Percentiles rank a stretch among this genome's conserved stretches.
These are phyloP conservation scores for Camelina hispida DNA, from an alignment of 345 rosid species.

Conservation along the genomic window DNA sequence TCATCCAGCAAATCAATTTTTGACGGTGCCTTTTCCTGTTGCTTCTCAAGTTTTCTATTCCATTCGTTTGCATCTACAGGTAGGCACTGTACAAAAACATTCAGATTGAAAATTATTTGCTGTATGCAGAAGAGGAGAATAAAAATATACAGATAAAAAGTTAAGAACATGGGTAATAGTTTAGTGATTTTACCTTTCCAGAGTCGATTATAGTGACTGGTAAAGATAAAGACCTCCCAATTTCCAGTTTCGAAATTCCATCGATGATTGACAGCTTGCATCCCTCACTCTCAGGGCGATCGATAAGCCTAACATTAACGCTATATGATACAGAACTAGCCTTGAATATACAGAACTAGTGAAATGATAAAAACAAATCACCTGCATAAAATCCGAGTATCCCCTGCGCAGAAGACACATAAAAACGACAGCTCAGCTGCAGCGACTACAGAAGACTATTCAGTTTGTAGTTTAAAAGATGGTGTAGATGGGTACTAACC, in stretches of 20 bases:
- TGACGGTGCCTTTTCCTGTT: slow-evolving; percentile 55
- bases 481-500: slow-evolving; percentile 50
- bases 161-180: background rate
- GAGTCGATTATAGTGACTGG: slow-evolving; percentile 65
- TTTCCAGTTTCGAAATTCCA: slow-evolving; percentile 48
- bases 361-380: slow-evolving; percentile 24
- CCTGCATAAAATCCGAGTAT: slow-evolving; percentile 81
- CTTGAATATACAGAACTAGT: background rate
- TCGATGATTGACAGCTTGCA: slow-evolving; percentile 46
- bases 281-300: slow-evolving; percentile 49
- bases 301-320: slow-evolving; percentile 56
- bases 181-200: slow-evolving; percentile 56
- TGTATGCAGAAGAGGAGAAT: slow-evolving; percentile 5
- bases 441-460: slow-evolving; percentile 9
- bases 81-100: slow-evolving; percentile 49
- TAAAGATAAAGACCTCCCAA: slow-evolving; percentile 52
- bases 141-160: background rate
- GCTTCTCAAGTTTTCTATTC: slow-evolving; percentile 55
- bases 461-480: slow-evolving; percentile 5
- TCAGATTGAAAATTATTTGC: background rate
- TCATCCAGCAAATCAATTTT: slow-evolving; percentile 62
- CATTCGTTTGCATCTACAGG: slow-evolving; percentile 52
- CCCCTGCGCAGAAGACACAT: slow-evolving; percentile 51
- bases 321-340: slow-evolving; percentile 17
- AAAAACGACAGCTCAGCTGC: slow-evolving; percentile 1